Evolutionary conservation across 1,284 basidiomycete species (phyloP).

Genomic region (Bjerkandera adusta): DNA sequence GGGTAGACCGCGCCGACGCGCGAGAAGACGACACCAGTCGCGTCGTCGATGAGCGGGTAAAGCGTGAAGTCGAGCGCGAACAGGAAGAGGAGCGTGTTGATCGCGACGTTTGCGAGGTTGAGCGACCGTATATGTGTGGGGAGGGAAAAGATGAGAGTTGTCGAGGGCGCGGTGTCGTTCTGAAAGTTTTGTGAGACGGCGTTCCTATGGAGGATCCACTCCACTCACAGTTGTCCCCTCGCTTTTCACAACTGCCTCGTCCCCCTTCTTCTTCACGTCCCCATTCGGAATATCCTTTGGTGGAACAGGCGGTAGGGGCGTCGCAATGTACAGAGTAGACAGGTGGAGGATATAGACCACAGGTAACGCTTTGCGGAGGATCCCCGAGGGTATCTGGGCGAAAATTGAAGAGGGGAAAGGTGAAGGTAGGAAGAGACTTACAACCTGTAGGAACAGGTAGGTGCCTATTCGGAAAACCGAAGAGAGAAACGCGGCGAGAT

Average conservation of each 20-base stretch:
- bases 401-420: background rate
- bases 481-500: conserved; percentile 12
- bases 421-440: conserved; percentile 1
- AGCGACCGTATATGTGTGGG: conserved; percentile 40
- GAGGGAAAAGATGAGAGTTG: conserved; percentile 41
- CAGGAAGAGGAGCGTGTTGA: conserved; percentile 53
- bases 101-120: conserved; percentile 37
- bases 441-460: conserved; percentile 20
- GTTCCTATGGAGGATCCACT: background rate
- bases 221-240: background rate
- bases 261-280: conserved; percentile 2
- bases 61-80: conserved; percentile 49
- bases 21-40: conserved; percentile 55
- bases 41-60: conserved; percentile 52
- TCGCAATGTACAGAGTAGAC: conserved; percentile 9
- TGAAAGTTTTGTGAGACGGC: background rate
- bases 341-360: conserved; percentile 16
- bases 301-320: background rate
- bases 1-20: conserved; percentile 70
- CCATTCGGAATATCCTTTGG: background rate
- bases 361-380: conserved; percentile 9
- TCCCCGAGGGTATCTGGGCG: conserved; percentile 13
- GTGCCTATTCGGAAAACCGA: conserved; percentile 15
- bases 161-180: conserved; percentile 15
- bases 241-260: background rate